Conservation (phyloP, 768 basidiomycete species). For the Nevesoporus exiguus region DNA sequence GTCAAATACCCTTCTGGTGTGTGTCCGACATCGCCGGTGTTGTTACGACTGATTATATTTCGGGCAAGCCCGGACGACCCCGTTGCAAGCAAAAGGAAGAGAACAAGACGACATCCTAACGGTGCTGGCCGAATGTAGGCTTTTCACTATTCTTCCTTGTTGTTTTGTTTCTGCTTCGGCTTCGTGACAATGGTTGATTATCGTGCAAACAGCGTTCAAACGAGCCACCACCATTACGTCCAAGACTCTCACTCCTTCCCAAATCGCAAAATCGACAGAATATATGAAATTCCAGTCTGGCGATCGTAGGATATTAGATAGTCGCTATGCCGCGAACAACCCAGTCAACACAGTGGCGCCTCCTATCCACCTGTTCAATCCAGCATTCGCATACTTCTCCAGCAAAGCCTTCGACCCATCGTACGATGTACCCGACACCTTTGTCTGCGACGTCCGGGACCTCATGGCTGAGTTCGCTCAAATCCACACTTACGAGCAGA, state of each 20-base stretch:
- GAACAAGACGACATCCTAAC: too few relatives aligned
- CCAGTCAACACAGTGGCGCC: background rate
- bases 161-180: too few relatives aligned
- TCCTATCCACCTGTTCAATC: constrained; percentile 18
- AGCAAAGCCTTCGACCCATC: constrained; percentile 16
- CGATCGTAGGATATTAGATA: constrained; percentile 8
- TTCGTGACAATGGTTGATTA: too few relatives aligned
- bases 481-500: constrained; percentile 9
- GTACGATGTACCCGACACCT: constrained; percentile 6
- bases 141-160: too few relatives aligned
- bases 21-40: too few relatives aligned
- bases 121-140: too few relatives aligned
- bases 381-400: constrained; percentile 26
- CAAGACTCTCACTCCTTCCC: constrained; percentile 4
- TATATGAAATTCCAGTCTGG: background rate
- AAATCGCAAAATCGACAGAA: constrained; percentile 1
- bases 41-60: too few relatives aligned
- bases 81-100: too few relatives aligned
- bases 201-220: background rate
- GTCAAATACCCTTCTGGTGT: too few relatives aligned
- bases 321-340: background rate
- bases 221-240: background rate
- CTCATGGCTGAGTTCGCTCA: constrained; percentile 18
- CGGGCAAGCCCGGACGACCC: too few relatives aligned
- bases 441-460: background rate